Evolutionary conservation across 139 green algal genomes (phyloP).

Genomic region (Chlamydomonas sp.): DNA sequence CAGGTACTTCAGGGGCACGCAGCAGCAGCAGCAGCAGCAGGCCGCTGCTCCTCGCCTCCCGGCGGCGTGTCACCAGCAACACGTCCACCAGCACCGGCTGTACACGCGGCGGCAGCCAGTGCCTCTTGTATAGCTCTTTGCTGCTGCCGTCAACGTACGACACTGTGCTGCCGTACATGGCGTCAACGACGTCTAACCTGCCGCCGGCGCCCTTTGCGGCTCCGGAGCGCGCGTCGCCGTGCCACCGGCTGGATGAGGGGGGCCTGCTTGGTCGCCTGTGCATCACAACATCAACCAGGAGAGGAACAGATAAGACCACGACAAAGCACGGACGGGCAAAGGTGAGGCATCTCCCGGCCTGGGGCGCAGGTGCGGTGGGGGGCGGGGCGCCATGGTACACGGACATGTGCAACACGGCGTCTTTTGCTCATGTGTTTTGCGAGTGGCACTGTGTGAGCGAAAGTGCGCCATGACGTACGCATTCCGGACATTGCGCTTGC

Average conservation of each 20-base stretch:
- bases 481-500: too few relatives aligned
- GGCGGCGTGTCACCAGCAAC: background rate
- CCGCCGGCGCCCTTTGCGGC: slow-evolving; percentile 3
- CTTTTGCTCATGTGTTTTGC: too few relatives aligned
- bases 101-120: background rate
- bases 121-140: slow-evolving; percentile 6
- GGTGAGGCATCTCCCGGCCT: too few relatives aligned
- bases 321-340: too few relatives aligned
- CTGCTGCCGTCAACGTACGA: slow-evolving; percentile 39
- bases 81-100: background rate
- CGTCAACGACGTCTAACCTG: slow-evolving; percentile 59
- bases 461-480: too few relatives aligned
- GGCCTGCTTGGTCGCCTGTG: slow-evolving; percentile 36
- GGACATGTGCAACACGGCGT: too few relatives aligned
- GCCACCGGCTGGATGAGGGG: slow-evolving; percentile 54
- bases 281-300: too few relatives aligned
- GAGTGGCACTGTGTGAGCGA: too few relatives aligned
- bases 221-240: slow-evolving; percentile 36
- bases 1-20: slow-evolving; percentile 71
- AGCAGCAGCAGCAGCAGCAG: slow-evolving; percentile 35
- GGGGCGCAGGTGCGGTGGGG: too few relatives aligned
- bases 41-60: too few relatives aligned
- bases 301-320: background rate
- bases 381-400: too few relatives aligned
- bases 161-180: slow-evolving; percentile 58